Evolutionary conservation across 2,329 filamentous ascomycete species (phyloP).

Genomic region (Exophiala lecanii-corni): DNA sequence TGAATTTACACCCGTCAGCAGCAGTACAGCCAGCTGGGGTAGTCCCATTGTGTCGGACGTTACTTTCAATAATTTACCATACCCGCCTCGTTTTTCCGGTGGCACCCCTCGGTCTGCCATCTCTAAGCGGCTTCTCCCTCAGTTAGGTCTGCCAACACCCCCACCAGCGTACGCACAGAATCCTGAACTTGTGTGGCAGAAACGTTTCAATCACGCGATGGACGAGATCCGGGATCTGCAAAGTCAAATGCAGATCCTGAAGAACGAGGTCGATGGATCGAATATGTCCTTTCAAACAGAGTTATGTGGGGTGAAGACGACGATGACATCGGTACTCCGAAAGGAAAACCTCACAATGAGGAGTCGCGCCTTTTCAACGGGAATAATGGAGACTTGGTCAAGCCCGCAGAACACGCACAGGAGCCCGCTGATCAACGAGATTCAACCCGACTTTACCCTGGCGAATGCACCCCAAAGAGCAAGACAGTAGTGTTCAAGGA

Average conservation of each 20-base stretch:
- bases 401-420: slow-evolving; percentile 6
- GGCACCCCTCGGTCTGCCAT: slow-evolving; percentile 6
- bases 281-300: slow-evolving; percentile 19
- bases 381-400: slow-evolving; percentile 14
- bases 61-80: slow-evolving; percentile 8
- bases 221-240: slow-evolving; percentile 24
- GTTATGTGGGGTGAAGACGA: slow-evolving; percentile 20
- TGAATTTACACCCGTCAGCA: slow-evolving; percentile 24
- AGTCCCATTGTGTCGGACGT: slow-evolving; percentile 17
- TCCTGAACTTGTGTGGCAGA: slow-evolving; percentile 22
- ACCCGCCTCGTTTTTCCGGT: slow-evolving; percentile 2
- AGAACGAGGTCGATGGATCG: slow-evolving; percentile 17
- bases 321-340: slow-evolving; percentile 20
- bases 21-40: slow-evolving; percentile 25
- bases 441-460: slow-evolving; percentile 8
- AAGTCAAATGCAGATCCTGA: slow-evolving; percentile 17
- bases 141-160: slow-evolving; percentile 10
- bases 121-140: slow-evolving; percentile 14
- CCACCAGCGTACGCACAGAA: slow-evolving; percentile 18
- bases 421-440: slow-evolving; percentile 18
- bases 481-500: neutral
- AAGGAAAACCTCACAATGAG: slow-evolving; percentile 20
- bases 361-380: slow-evolving; percentile 11
- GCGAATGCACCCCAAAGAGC: neutral
- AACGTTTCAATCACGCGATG: slow-evolving; percentile 22